Conservation (phyloP, 176 grass and related monocot genomes). For the Juncus effusus region DNA sequence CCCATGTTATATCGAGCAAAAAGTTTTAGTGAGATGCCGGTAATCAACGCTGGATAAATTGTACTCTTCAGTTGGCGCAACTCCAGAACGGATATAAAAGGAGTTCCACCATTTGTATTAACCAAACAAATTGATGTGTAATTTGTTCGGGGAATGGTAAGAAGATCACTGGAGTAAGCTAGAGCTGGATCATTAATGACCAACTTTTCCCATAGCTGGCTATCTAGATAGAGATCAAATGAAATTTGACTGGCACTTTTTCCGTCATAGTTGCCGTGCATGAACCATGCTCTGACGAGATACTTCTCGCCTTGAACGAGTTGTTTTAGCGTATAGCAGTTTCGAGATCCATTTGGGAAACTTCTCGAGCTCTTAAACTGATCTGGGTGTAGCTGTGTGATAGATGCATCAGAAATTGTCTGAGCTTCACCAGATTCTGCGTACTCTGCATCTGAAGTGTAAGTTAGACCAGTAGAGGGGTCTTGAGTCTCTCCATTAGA, state of each 20-base stretch:
- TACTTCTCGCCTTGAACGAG: slow-evolving; percentile 10
- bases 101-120: slow-evolving; percentile 36
- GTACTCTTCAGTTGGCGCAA: neutral
- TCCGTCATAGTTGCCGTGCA: slow-evolving; percentile 37
- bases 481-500: neutral
- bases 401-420: neutral
- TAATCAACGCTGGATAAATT: slow-evolving; percentile 9
- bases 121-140: slow-evolving; percentile 33
- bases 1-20: neutral
- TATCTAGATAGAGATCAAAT: slow-evolving; percentile 38
- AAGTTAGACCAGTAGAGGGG: neutral
- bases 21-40: slow-evolving; percentile 1
- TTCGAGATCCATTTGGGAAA: slow-evolving; percentile 32
- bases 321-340: slow-evolving; percentile 34
- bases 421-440: neutral
- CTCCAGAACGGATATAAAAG: slow-evolving; percentile 38
- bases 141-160: slow-evolving; percentile 13
- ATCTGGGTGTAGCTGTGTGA: neutral
- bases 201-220: slow-evolving; percentile 20
- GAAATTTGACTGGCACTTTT: neutral
- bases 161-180: neutral
- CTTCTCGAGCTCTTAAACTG: slow-evolving; percentile 15
- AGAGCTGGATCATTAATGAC: neutral
- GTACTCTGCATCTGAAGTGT: neutral
- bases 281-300: neutral